Evolutionary conservation across 2,329 filamentous ascomycete species (phyloP), one percentile per base, ranked within the genome.

Genomic region (Pseudopyricularia cyperi): DNA sequence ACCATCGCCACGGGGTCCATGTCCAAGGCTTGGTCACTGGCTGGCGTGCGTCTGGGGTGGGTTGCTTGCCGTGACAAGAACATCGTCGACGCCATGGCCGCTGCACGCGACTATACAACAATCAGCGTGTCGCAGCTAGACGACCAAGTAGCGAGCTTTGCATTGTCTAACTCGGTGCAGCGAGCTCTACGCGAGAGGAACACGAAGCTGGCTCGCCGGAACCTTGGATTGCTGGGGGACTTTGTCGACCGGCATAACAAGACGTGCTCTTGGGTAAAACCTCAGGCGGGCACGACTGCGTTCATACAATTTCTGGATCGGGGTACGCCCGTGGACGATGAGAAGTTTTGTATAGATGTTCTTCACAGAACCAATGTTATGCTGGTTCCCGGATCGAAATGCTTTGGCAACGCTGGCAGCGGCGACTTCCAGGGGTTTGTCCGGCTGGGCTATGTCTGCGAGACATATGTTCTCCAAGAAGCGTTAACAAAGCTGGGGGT

Each of bases 51-150:
- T 1, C 67, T 90, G 1, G 89, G 89, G 32, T 96, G 89, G 89
- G 74, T 91, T 53, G 87, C 85, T 3, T 84, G 82, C 14, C 79
- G 79, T 26, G 78, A 80, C 63, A 62, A 63, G 5, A 67, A 69
- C 0, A 73, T 94, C 52, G 75, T 91, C 51, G 75, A 82, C 50
- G 70, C 74, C 14, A 73, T 86, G 55, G 80, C 83, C 11, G 66
- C 71, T 14, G 82, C 82, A 1, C 74, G 88, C 39, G 84, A 93
- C 64, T 94, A 93, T 70, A 94, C 87, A 3, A 89, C 86, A 26
- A 94, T 94, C 60, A 86, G 84, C 37, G 87, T 94, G 0, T 87
- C 85, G n/a, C 80, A 84, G 61, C 69, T 95, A 7, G 88, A 94
- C 63, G 87, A 95, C 63, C 76, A 79, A 49, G 73, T 95, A 11